Evolutionary conservation across 345 rosid species (phyloP).

Genomic region (Arabidopsis suecica): DNA sequence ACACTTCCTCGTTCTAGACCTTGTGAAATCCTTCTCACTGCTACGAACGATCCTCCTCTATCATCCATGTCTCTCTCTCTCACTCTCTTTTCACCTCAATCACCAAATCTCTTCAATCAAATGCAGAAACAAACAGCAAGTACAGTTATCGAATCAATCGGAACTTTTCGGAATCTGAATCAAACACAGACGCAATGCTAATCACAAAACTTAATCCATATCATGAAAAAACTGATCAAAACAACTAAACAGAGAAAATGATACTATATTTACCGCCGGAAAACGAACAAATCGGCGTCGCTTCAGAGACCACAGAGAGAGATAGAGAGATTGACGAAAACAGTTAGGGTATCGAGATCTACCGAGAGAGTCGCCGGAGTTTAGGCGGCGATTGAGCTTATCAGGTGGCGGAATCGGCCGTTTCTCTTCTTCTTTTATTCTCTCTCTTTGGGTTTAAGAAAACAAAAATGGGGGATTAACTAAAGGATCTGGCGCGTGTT

Average conservation of each 20-base stretch:
- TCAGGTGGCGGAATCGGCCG: slow-evolving; percentile 21
- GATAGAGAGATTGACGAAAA: background rate
- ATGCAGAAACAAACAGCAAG: slow-evolving; percentile 29
- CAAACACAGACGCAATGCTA: slow-evolving; percentile 31
- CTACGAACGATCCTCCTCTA: slow-evolving; percentile 98
- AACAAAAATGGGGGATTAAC: background rate
- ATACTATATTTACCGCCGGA: slow-evolving; percentile 22
- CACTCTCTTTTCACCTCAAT: slow-evolving; percentile 11
- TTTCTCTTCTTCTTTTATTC: background rate
- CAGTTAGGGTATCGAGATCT: slow-evolving; percentile 13
- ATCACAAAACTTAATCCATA: background rate
- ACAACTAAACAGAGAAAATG: background rate
- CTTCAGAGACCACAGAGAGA: background rate
- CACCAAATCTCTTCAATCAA: slow-evolving; percentile 11
- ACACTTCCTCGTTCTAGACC: slow-evolving; percentile 78
- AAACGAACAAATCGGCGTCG: slow-evolving; percentile 13
- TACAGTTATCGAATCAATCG: slow-evolving; percentile 38
- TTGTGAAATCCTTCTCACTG: slow-evolving; percentile 96
- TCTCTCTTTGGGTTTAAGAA: slow-evolving; percentile 17
- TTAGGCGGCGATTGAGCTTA: slow-evolving; percentile 33
- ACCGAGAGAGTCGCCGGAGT: slow-evolving; percentile 25
- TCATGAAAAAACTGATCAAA: background rate
- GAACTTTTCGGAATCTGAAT: slow-evolving; percentile 24
- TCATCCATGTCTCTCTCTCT: slow-evolving; percentile 72
- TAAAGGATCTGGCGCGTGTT: slow-evolving; percentile 38